A percentile compares a stretch with the other conserved stretches of the same genome.
phyloP scores from a whole-genome alignment of 345 rosid genomes.

The Jatropha curcas region DNA sequence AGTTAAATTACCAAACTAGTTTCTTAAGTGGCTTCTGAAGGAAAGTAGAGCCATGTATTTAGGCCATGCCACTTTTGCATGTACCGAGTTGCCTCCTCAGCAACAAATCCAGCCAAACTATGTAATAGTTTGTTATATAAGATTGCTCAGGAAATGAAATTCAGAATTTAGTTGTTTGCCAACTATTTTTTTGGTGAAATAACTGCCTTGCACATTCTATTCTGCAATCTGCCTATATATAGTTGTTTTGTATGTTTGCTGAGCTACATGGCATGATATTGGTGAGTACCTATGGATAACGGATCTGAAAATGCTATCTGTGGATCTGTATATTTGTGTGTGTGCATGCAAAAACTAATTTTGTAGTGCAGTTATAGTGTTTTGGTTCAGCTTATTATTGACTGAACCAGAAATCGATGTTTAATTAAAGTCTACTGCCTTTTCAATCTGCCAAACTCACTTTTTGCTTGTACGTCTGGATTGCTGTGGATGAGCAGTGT shows the following conservation, averaged over 20 bases:
- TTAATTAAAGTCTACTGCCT: no score
- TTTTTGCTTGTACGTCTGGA: no score
- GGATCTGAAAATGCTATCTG: not conserved
- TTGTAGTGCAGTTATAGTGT: not conserved
- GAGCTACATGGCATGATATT: conserved; percentile 1
- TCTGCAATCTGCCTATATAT: conserved; percentile 1
- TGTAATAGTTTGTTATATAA: conserved; percentile 1
- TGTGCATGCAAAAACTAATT: no score
- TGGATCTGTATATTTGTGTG: not conserved
- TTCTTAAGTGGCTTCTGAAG: not conserved
- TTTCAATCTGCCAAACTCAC: no score
- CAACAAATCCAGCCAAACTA: conserved; percentile 11
- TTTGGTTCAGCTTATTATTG: no score
- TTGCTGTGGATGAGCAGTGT: no score
- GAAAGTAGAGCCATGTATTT: not conserved
- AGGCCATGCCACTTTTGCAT: conserved; percentile 1
- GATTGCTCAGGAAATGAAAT: conserved; percentile 13
- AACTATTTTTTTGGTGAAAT: not conserved
- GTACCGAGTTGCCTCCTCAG: conserved; percentile 4
- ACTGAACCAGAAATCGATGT: no score
- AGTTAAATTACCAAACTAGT: conserved; percentile 30
- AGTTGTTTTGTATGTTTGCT: not conserved
- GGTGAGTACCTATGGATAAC: no score
- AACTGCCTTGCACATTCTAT: not conserved
- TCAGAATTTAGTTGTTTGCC: not conserved